Evolutionary conservation across 148 eudicot species (phyloP).

Genomic region (Nyssa sinensis): DNA sequence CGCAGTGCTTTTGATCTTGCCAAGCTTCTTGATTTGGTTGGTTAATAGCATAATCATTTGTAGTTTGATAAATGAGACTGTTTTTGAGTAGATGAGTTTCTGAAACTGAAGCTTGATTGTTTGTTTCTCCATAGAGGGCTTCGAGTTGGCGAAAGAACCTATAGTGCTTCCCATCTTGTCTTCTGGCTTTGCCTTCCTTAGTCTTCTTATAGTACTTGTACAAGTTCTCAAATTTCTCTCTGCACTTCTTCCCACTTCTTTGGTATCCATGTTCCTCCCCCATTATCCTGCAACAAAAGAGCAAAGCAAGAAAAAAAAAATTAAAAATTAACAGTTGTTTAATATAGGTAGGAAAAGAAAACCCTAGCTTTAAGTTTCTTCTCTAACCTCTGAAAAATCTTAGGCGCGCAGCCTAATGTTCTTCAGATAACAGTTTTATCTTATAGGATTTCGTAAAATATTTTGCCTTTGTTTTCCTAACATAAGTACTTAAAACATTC

Average conservation of each 20-base stretch:
- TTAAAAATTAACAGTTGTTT: too few relatives aligned
- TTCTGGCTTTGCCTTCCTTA: conserved; percentile 92
- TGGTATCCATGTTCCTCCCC: conserved; percentile 94
- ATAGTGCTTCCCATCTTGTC: conserved; percentile 96
- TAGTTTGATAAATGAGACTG: conserved; percentile 17
- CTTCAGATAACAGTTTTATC: too few relatives aligned
- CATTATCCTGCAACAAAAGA: conserved; percentile 59
- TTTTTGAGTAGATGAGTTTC: conserved; percentile 24
- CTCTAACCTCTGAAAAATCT: too few relatives aligned
- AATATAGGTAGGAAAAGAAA: too few relatives aligned
- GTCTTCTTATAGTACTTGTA: conserved; percentile 98
- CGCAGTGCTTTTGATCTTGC: conserved; percentile 17
- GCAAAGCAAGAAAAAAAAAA: too few relatives aligned
- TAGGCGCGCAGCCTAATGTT: too few relatives aligned
- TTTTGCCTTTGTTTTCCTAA: too few relatives aligned
- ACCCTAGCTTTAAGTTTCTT: too few relatives aligned
- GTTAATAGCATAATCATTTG: too few relatives aligned
- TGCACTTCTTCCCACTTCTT: conserved; percentile 97
- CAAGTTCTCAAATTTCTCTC: conserved; percentile 93
- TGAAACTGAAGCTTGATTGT: conserved; percentile 15
- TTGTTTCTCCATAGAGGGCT: conserved; percentile 73
- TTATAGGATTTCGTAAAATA: too few relatives aligned
- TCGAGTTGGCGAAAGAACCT: conserved; percentile 92
- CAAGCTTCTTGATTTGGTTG: conserved; percentile 24
- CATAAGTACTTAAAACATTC: too few relatives aligned